Percentiles rank a stretch among this genome's conserved stretches.
Conservation (phyloP, 148 eudicot genomes). For the Drosera capensis region DNA sequence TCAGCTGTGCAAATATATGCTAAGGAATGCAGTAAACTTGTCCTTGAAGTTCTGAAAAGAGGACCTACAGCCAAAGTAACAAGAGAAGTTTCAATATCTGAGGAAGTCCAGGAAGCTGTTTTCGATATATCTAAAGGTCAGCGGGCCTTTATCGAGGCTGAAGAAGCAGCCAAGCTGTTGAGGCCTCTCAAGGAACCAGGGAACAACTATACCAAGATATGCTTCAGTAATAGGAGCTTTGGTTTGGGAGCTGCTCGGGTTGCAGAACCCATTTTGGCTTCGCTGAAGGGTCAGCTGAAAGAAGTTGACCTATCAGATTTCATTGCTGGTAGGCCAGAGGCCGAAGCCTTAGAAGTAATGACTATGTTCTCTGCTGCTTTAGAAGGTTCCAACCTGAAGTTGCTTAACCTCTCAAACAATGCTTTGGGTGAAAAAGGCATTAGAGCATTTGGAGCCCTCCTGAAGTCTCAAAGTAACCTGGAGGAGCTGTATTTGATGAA, state of each 20-base stretch:
- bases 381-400: conserved; percentile 28
- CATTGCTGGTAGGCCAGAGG: conserved; percentile 54
- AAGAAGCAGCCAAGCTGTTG: conserved; percentile 36
- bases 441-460: conserved; percentile 41
- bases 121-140: conserved; percentile 49
- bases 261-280: conserved; percentile 37
- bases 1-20: conserved; percentile 77
- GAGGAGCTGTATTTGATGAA: conserved; percentile 60
- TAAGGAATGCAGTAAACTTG: conserved; percentile 67
- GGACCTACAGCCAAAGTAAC: conserved; percentile 32
- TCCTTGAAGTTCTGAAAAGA: conserved; percentile 52
- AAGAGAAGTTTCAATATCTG: conserved; percentile 12
- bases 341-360: conserved; percentile 61
- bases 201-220: conserved; percentile 32
- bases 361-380: conserved; percentile 40
- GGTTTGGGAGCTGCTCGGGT: conserved; percentile 47
- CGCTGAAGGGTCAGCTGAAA: conserved; percentile 34
- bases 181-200: conserved; percentile 34
- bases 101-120: conserved; percentile 11
- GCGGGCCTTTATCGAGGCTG: conserved; percentile 32
- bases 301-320: conserved; percentile 58
- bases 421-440: conserved; percentile 68
- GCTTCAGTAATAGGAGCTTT: conserved; percentile 61
- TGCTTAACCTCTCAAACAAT: conserved; percentile 43
- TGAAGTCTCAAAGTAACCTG: conserved; percentile 36